These are phyloP conservation scores for Eutypella sp. DNA, from an alignment of 2,329 filamentous ascomycete species.

Conservation along the genomic window DNA sequence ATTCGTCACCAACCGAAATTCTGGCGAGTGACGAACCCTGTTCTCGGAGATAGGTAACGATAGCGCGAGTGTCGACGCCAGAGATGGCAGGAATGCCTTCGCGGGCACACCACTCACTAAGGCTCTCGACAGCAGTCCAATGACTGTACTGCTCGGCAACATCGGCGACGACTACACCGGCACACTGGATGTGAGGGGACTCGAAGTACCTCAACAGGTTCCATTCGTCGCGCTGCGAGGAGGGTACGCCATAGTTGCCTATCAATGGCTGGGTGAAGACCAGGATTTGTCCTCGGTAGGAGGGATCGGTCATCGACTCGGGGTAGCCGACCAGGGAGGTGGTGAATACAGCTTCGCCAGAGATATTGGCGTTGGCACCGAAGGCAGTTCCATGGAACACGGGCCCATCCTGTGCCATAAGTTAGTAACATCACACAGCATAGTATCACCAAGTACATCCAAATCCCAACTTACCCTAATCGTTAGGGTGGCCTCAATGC, in stretches of 20 bases:
- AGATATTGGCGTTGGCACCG: conserved; percentile 93
- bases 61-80: conserved; percentile 92
- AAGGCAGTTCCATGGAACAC: conserved; percentile 96
- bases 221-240: conserved; percentile 74
- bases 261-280: conserved; percentile 98
- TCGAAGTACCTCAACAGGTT: conserved; percentile 97
- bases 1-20: conserved; percentile 94
- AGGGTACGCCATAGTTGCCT: conserved; percentile 97
- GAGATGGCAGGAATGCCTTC: conserved; percentile 96
- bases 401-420: conserved; percentile 67
- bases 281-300: conserved; percentile 89
- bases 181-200: conserved; percentile 94
- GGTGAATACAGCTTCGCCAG: conserved; percentile 97
- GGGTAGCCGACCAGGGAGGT: conserved; percentile 97
- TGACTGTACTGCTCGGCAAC: conserved; percentile 93
- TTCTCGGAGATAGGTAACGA: conserved; percentile 93
- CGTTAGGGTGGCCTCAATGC: conserved; percentile 85
- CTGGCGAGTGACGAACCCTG: conserved; percentile 92
- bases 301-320: conserved; percentile 86
- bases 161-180: conserved; percentile 92
- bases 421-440: conserved; percentile 29
- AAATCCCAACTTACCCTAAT: conserved; percentile 62
- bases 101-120: conserved; percentile 90
- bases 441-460: conserved; percentile 2
- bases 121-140: conserved; percentile 95